A percentile compares a stretch with the other conserved stretches of the same genome.
phyloP scores from a whole-genome alignment of 306 rosid species.

The Mimosa pudica region DNA sequence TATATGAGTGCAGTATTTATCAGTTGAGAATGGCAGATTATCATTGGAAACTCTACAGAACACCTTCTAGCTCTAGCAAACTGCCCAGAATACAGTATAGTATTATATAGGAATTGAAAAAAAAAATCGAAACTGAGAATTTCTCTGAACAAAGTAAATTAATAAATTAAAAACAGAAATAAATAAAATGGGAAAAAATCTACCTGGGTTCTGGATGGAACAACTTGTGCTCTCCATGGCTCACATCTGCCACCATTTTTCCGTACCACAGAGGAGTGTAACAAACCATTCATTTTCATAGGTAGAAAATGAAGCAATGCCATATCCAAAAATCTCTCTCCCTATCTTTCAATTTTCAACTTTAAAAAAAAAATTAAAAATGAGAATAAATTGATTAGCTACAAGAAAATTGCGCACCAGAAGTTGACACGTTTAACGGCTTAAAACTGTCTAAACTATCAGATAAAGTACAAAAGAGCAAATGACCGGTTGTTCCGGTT shows the following conservation, averaged over 20 bases:
- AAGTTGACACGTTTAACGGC: constrained; percentile 70
- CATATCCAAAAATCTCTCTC: constrained; percentile 43
- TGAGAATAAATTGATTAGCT: not conserved
- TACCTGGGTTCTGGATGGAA: constrained; percentile 82
- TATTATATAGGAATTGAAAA: not conserved
- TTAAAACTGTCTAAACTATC: not conserved
- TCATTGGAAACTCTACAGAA: not conserved
- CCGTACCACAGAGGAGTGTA: constrained; percentile 38
- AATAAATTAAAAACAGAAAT: not conserved
- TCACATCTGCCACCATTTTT: constrained; percentile 29
- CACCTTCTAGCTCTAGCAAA: not conserved
- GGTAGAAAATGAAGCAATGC: constrained; percentile 55
- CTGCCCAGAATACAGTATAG: not conserved
- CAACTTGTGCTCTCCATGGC: constrained; percentile 53
- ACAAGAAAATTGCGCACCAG: constrained; percentile 48
- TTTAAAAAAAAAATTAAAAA: not conserved
- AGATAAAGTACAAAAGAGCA: not conserved
- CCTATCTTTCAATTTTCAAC: not conserved
- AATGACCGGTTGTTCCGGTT: not conserved
- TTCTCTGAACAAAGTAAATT: not conserved
- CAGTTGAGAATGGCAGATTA: not conserved
- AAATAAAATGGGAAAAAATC: constrained; percentile 21
- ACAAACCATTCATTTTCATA: constrained; percentile 47
- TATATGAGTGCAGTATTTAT: not conserved
- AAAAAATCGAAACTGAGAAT: not conserved